Evolutionary conservation across 139 green algal species (phyloP).

Genomic region (Trebouxia sp.): DNA sequence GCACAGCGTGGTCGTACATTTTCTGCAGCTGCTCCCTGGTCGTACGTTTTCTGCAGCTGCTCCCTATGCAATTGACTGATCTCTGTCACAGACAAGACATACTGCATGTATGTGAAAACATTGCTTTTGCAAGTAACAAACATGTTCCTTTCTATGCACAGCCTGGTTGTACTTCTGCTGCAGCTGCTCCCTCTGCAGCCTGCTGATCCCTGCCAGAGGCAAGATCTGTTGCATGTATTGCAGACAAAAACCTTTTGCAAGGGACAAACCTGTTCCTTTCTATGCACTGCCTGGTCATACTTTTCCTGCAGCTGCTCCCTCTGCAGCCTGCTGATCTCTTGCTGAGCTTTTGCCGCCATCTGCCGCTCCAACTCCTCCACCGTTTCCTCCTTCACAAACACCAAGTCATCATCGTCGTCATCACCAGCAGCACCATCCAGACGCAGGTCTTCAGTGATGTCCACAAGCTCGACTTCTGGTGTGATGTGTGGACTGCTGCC

Average conservation of each 20-base stretch:
- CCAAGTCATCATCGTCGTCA: constrained; percentile 42
- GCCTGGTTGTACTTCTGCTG: no score
- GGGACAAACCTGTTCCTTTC: constrained; percentile 32
- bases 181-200: no score
- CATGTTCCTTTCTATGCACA: no score
- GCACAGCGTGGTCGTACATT: no score
- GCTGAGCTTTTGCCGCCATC: neutral
- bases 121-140: no score
- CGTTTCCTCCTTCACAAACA: constrained; percentile 36
- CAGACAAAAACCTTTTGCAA: neutral
- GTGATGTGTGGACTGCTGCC: neutral
- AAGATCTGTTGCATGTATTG: neutral
- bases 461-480: neutral
- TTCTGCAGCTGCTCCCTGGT: no score
- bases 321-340: constrained; percentile 24
- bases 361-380: neutral
- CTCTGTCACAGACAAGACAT: no score
- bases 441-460: constrained; percentile 13
- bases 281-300: neutral
- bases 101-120: no score
- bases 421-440: constrained; percentile 21
- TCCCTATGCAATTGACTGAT: no score
- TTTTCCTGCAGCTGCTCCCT: constrained; percentile 23
- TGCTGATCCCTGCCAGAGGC: no score
- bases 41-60: no score